phyloP scores from a whole-genome alignment of 2,329 filamentous ascomycete genomes.

The Pyrenophora seminiperda region DNA sequence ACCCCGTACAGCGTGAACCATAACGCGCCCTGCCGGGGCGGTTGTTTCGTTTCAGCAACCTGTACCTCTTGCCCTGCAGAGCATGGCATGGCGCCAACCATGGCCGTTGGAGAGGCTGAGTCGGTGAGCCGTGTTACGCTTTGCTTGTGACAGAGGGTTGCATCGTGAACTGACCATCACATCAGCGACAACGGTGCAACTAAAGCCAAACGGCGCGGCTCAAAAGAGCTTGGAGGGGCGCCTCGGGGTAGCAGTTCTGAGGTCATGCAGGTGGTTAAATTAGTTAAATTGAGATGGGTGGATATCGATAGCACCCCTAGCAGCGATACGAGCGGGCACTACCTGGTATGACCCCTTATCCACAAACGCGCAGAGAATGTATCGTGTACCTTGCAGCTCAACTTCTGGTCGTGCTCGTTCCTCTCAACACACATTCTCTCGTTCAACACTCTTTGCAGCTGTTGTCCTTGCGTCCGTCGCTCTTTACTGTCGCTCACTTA shows the following conservation, averaged over 20 bases:
- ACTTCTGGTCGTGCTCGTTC: slow-evolving; percentile 27
- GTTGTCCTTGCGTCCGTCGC: slow-evolving; percentile 29
- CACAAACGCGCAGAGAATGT: slow-evolving; percentile 34
- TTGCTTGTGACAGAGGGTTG: slow-evolving; percentile 17
- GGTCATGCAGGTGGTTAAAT: slow-evolving; percentile 43
- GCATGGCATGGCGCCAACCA: slow-evolving; percentile 16
- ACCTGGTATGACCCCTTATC: slow-evolving; percentile 23
- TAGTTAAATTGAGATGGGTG: slow-evolving; percentile 43
- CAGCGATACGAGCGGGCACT: slow-evolving; percentile 25
- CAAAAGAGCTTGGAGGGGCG: slow-evolving; percentile 34
- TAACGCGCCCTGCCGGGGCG: slow-evolving; percentile 31
- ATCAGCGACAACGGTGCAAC: slow-evolving; percentile 25
- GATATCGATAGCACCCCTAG: slow-evolving; percentile 43
- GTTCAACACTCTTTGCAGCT: slow-evolving; percentile 31
- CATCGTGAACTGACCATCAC: neutral
- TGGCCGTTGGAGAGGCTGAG: slow-evolving; percentile 19
- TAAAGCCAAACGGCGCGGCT: slow-evolving; percentile 27
- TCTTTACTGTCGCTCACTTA: slow-evolving; percentile 33
- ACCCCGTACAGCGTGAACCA: slow-evolving; percentile 26
- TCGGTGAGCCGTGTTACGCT: slow-evolving; percentile 16
- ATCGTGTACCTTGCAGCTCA: slow-evolving; percentile 34
- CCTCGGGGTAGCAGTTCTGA: slow-evolving; percentile 27
- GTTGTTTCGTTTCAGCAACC: slow-evolving; percentile 30
- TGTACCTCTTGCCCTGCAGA: slow-evolving; percentile 27
- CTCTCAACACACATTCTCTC: slow-evolving; percentile 20